phyloP scores from a whole-genome alignment of 2,329 filamentous ascomycete genomes.

The Dactylellina haptotyla region DNA sequence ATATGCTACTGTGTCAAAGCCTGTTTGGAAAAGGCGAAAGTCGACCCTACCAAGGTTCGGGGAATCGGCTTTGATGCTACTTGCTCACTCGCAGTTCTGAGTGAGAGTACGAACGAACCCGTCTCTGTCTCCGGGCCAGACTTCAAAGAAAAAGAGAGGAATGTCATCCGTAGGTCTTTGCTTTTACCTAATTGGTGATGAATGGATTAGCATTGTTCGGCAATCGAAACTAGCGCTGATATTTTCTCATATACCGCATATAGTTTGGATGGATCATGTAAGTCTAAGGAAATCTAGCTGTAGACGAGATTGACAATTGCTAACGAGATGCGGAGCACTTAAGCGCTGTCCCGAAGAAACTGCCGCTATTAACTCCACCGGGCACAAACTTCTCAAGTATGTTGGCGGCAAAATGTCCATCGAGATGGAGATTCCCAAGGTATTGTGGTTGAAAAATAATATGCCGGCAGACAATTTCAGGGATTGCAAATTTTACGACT shows the following conservation, averaged over 20 bases:
- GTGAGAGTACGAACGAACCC: constrained; percentile 87
- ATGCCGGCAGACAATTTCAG: constrained; percentile 93
- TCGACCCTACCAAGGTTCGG: constrained; percentile 78
- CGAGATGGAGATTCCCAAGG: constrained; percentile 99
- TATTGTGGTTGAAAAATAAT: constrained; percentile 97
- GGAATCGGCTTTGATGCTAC: constrained; percentile 98
- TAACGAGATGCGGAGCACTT: background rate
- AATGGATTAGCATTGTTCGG: background rate
- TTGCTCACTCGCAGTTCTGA: constrained; percentile 94
- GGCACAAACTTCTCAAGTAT: constrained; percentile 92
- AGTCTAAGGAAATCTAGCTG: constrained; percentile 2
- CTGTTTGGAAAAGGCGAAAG: constrained; percentile 81
- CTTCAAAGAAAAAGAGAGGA: constrained; percentile 87
- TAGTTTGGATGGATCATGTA: constrained; percentile 83
- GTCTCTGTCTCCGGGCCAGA: constrained; percentile 88
- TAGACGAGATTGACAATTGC: background rate
- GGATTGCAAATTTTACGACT: constrained; percentile 95
- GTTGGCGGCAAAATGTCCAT: constrained; percentile 98
- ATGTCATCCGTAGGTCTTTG: constrained; percentile 73
- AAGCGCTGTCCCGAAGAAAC: constrained; percentile 89
- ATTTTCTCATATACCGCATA: background rate
- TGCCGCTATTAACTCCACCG: constrained; percentile 88
- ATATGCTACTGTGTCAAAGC: constrained; percentile 89
- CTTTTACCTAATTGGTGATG: no score
- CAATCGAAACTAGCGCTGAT: background rate